Conservation (phyloP, 148 eudicot species). For the Amaranthus cruentus region DNA sequence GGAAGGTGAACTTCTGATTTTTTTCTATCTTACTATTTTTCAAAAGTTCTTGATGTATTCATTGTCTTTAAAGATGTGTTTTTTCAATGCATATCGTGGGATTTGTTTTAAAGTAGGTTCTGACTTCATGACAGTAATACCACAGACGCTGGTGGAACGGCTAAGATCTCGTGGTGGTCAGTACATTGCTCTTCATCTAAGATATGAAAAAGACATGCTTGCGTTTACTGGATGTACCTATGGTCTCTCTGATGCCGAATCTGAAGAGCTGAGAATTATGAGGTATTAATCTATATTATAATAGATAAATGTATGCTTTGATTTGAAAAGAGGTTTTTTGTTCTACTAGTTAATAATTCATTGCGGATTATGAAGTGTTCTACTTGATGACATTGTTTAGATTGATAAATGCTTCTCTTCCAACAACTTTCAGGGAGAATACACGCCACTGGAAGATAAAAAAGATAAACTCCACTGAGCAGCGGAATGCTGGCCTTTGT, state of each 20-base stretch:
- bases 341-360: not conserved
- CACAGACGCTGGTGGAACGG: constrained; percentile 93
- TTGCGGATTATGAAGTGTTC: not conserved
- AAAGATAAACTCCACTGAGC: constrained; percentile 75
- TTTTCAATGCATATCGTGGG: constrained; percentile 29
- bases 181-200: constrained; percentile 80
- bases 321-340: not conserved
- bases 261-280: constrained; percentile 74
- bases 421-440: constrained; percentile 47
- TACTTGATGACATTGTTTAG: not conserved
- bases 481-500: constrained; percentile 71
- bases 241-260: constrained; percentile 77
- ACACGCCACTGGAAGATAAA: constrained; percentile 91
- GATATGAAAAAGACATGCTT: constrained; percentile 97
- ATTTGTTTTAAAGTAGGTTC: constrained; percentile 60
- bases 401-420: constrained; percentile 7
- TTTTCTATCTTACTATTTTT: not conserved
- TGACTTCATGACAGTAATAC: constrained; percentile 75
- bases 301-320: not conserved
- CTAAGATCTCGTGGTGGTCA: constrained; percentile 60
- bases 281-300: constrained; percentile 40
- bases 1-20: constrained; percentile 51
- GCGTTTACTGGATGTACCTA: constrained; percentile 91
- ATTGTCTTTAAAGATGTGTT: constrained; percentile 1
- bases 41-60: constrained; percentile 2